These are phyloP conservation scores for Termitomyces titanicus DNA, from an alignment of 768 basidiomycete species.

Conservation along the genomic window DNA sequence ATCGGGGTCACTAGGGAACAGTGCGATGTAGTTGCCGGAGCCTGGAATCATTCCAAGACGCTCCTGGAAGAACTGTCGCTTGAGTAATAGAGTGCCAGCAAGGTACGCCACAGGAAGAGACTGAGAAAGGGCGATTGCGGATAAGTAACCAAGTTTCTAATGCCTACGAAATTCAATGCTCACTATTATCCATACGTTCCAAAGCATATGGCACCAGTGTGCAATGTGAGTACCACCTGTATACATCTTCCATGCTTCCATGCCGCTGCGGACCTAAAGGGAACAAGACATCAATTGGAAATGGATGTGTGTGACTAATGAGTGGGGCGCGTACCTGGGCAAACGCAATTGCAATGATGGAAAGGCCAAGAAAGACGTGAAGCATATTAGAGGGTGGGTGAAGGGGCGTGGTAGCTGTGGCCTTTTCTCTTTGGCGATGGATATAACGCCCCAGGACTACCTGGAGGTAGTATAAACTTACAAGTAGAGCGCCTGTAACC, in stretches of 20 bases:
- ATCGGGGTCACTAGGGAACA: constrained; percentile 15
- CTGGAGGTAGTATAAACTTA: constrained; percentile 50
- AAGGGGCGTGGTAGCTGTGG: constrained; percentile 20
- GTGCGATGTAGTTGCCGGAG: constrained; percentile 21
- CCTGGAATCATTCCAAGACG: constrained; percentile 15
- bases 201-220: constrained; percentile 35
- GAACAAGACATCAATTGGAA: background rate
- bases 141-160: background rate
- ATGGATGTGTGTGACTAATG: background rate
- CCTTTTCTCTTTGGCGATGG: constrained; percentile 36
- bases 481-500: constrained; percentile 50
- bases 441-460: constrained; percentile 50
- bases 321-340: constrained; percentile 37
- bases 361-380: constrained; percentile 52
- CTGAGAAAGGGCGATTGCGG: constrained; percentile 20
- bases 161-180: constrained; percentile 19
- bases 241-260: constrained; percentile 39
- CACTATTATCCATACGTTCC: constrained; percentile 46
- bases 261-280: constrained; percentile 38
- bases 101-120: constrained; percentile 43
- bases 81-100: constrained; percentile 38
- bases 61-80: constrained; percentile 41
- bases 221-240: constrained; percentile 33
- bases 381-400: constrained; percentile 55
- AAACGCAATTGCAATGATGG: constrained; percentile 46